Conservation (phyloP, 2,329 filamentous ascomycete species). For the Fusarium gaditjirri region DNA sequence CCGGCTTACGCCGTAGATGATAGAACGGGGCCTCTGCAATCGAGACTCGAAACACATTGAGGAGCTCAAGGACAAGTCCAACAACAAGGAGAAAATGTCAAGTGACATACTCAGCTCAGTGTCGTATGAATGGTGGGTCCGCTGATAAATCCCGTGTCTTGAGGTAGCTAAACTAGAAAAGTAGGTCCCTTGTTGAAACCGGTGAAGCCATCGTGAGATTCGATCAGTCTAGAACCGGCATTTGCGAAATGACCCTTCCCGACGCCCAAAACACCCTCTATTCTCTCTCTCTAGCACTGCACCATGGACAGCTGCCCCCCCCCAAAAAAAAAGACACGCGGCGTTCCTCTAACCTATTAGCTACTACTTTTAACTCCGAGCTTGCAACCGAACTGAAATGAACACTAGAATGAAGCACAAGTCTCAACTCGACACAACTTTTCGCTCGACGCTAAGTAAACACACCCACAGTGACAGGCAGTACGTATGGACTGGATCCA, state of each 20-base stretch:
- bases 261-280: constrained; percentile 19
- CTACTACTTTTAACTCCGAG: constrained; percentile 19
- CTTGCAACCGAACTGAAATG: constrained; percentile 14
- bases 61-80: neutral
- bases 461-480: constrained; percentile 8
- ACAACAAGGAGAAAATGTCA: neutral
- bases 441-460: constrained; percentile 24
- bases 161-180: neutral
- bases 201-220: constrained; percentile 38
- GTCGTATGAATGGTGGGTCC: constrained; percentile 20
- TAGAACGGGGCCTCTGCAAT: neutral
- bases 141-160: constrained; percentile 22
- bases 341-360: constrained; percentile 19
- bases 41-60: neutral
- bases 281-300: constrained; percentile 21
- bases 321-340: constrained; percentile 24
- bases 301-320: constrained; percentile 25
- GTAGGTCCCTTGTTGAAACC: neutral
- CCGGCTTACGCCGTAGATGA: constrained; percentile 2
- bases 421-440: constrained; percentile 26
- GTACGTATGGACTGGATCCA: constrained; percentile 22
- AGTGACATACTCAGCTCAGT: neutral
- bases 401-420: constrained; percentile 22
- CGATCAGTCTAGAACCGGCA: constrained; percentile 30
- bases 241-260: constrained; percentile 9